Evolutionary conservation across 192 early-diverging fungal species (phyloP), one percentile per base, ranked within the genome.

Genomic region (Funneliformis geosporum): DNA sequence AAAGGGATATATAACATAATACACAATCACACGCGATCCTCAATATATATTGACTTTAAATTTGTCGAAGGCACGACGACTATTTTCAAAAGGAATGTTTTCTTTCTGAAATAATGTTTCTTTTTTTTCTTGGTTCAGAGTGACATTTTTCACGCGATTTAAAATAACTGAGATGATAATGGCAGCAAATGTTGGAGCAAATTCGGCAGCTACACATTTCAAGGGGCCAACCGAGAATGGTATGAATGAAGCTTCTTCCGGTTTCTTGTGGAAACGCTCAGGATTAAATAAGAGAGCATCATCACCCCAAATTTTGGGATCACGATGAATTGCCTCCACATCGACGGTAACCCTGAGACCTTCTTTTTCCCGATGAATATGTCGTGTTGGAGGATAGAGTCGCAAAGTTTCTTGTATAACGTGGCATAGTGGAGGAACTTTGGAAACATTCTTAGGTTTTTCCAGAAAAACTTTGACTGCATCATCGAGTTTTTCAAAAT

Each of bases 301-400:
- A 12, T 72, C 33, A 14, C 46, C 46, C 72, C 72, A 74, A 38
- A 5, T 55, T 28, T 27, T n/a, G 6, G n/a, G 47, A 55, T 74
- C 72, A 47, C 72, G 72, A 33, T 74, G 72, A 18, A 74, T 47
- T 8, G 2, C 14, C 28, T 74, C 72, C 23, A 74, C 27, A 16
- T 39, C 72, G 2, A 74, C n/a, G 16, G 47, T 55, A 50, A 33
- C 5, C 5, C 5, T n/a, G 14, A 7, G 14, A 27, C 2, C 7
- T 11, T 47, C 18, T 6, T 21, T 8, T 6, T 12, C 40, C 12
- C 72, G 10, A 33, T 74, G 47, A 42, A 74, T 74, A 55, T 33
- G 47, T 14, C 72, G 50, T 11, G 72, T 74, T 47, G 72, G 33
- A 2, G 72, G 72, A 74, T 74, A 74, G 8, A 74, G 25, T 59